Evolutionary conservation across 345 rosid species (phyloP), one percentile per base, ranked within the genome.

Genomic region (Murraya koenigii): DNA sequence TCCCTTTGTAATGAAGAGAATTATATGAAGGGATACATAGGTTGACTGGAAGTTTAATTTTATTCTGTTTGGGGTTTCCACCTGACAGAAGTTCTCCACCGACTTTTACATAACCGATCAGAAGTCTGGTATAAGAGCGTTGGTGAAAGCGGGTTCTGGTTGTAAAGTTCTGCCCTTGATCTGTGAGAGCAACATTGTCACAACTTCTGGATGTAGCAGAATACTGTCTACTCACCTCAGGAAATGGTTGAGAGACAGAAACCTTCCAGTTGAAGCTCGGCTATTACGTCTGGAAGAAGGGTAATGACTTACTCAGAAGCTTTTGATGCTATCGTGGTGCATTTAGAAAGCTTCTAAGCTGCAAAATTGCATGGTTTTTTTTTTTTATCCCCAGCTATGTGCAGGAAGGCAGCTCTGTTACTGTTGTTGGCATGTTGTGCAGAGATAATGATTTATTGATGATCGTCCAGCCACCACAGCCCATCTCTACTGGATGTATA

Each of bases 41-140:
- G n/a, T 30, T 63, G 20, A 63, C 8, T 63, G 70, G 30, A 77
- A 61, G 69, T 69, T 74, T 77, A 67, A 75, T 61, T 33, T 25
- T 35, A 17, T 70, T 77, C 71, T 72, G 64, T 25, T 74, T 79
- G 66, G 79, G 69, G 59, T 66, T 60, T 76, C 55, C 36, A 75
- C 73, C 75, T 73, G 75, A 74, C 90, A 87, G 92, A 89, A 89
- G 80, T 80, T 82, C 84, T 87, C 89, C 68, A 80, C 90, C 6
- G 90, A 87, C 82, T 89, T 89, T 82, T 89, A 84, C 69, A 55
- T 89, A 69, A 89, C 88, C 1, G 90, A 89, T 77, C 59, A 26
- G 35, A 84, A 83, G 66, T 85, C 89, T 23, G 92, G 89, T 63
- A 60, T 87, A 30, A 78, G 84, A 74, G 90, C 87, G 13, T 52